These are phyloP conservation scores for Oryza officinalis DNA, from an alignment of 176 grass and related monocot species.

Conservation along the genomic window DNA sequence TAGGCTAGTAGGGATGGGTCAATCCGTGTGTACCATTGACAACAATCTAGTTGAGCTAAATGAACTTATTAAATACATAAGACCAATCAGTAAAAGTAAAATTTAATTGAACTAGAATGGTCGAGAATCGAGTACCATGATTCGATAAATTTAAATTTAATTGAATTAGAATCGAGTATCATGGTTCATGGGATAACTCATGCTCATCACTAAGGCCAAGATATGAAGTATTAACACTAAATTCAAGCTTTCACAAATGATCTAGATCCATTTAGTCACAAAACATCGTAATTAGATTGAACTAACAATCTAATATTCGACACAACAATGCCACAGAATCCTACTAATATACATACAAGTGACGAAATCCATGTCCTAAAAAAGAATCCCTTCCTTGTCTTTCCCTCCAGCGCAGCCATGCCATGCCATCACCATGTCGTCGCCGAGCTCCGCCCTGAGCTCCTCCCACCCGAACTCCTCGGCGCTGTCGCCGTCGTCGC, in stretches of 20 bases:
- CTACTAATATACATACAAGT: conserved; percentile 31
- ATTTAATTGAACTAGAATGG: not conserved
- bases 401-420: conserved; percentile 38
- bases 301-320: conserved; percentile 27
- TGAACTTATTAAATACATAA: no score
- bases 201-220: no score
- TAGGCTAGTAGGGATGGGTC: not conserved
- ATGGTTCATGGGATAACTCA: no score
- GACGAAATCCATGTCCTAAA: not conserved
- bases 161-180: no score
- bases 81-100: not conserved
- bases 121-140: no score
- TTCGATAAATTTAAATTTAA: no score
- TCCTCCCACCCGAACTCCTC: conserved; percentile 70
- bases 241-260: not conserved
- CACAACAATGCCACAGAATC: conserved; percentile 8
- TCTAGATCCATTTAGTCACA: conserved; percentile 14
- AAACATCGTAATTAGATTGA: conserved; percentile 30
- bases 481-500: conserved; percentile 33
- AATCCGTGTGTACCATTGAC: not conserved
- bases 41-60: not conserved
- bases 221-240: not conserved
- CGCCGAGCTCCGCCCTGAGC: conserved; percentile 67
- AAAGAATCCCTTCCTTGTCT: conserved; percentile 22
- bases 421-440: conserved; percentile 72